phyloP scores from a whole-genome alignment of 1,139 yeast species.

The Geotrichum cucujoidarum region DNA sequence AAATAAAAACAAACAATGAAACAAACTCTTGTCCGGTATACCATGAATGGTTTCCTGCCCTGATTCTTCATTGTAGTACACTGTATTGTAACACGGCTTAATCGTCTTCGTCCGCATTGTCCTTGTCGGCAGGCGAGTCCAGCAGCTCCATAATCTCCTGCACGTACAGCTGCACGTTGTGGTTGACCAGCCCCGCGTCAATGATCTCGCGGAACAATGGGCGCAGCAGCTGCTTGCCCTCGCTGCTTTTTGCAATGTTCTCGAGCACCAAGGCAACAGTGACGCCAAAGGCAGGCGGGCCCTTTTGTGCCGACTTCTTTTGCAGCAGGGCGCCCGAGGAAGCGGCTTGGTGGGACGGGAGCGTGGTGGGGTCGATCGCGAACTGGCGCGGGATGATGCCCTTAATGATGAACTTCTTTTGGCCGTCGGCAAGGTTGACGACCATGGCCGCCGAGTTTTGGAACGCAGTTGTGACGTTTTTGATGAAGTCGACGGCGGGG shows the following conservation, averaged over 20 bases:
- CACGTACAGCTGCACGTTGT: constrained; percentile 25
- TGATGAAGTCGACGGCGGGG: constrained; percentile 95
- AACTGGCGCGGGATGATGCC: constrained; percentile 67
- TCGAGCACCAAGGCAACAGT: constrained; percentile 38
- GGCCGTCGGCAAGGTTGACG: constrained; percentile 50
- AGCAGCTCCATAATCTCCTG: constrained; percentile 24
- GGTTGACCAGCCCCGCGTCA: constrained; percentile 29
- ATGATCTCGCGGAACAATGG: constrained; percentile 27
- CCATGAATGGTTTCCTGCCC: no score
- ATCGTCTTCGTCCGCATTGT: not conserved
- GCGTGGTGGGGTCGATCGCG: not conserved
- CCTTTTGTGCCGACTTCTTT: not conserved
- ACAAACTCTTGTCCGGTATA: no score
- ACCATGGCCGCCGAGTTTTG: constrained; percentile 93
- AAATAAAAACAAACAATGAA: no score
- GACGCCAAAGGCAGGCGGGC: constrained; percentile 33
- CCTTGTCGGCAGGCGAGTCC: not conserved
- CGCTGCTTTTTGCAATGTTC: constrained; percentile 36
- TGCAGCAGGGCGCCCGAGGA: not conserved
- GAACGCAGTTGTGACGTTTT: constrained; percentile 87
- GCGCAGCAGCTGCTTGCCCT: constrained; percentile 33
- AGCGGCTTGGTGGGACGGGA: not conserved
- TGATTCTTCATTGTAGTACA: no score
- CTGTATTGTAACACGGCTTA: no score
- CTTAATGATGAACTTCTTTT: constrained; percentile 80